phyloP scores from a whole-genome alignment of 345 rosid genomes.

The Salix brachista region DNA sequence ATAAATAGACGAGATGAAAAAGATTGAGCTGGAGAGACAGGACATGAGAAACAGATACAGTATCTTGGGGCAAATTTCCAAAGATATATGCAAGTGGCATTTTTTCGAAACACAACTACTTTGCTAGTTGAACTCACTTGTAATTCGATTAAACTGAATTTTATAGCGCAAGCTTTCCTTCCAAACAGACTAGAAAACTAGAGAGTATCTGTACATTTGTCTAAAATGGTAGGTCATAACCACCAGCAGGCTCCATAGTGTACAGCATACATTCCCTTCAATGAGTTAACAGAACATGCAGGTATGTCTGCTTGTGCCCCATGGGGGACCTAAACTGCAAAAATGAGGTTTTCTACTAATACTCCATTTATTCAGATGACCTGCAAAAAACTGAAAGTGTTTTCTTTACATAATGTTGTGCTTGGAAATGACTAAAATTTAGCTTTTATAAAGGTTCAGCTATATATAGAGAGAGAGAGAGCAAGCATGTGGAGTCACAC shows the following conservation, averaged over 20 bases:
- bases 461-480: too few species aligned
- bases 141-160: not conserved
- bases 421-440: too few species aligned
- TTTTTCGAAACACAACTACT: not conserved
- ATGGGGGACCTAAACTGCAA: too few species aligned
- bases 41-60: not conserved
- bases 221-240: not conserved
- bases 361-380: too few species aligned
- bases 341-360: too few species aligned
- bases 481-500: too few species aligned
- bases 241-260: not conserved
- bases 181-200: not conserved
- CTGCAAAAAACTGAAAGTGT: too few species aligned
- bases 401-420: too few species aligned
- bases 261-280: not conserved
- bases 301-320: too few species aligned
- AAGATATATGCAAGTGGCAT: not conserved
- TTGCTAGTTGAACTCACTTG: not conserved
- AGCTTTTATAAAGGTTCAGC: too few species aligned
- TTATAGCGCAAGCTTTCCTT: not conserved
- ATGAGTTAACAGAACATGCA: too few species aligned
- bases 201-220: not conserved
- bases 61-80: not conserved
- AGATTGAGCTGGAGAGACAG: not conserved
- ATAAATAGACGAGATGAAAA: not conserved